Conservation (phyloP, 2,329 filamentous ascomycete genomes). For the Botryosphaeria agaves region DNA sequence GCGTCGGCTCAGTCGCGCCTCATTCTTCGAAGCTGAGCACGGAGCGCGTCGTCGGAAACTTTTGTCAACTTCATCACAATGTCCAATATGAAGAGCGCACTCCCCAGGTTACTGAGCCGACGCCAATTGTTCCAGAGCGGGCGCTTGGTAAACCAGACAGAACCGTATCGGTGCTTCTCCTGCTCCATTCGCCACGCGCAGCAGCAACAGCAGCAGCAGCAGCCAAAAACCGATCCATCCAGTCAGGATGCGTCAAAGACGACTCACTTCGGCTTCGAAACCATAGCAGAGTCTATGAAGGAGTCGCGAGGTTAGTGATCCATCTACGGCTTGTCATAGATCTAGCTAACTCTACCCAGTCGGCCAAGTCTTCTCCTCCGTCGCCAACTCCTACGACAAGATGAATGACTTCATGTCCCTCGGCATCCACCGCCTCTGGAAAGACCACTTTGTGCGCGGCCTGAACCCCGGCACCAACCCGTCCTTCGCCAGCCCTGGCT, state of each 20-base stretch:
- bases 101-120: slow-evolving; percentile 10
- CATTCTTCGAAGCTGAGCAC: too few species aligned
- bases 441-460: slow-evolving; percentile 84
- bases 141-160: slow-evolving; percentile 5
- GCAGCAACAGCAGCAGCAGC: slow-evolving; percentile 20
- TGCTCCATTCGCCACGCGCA: slow-evolving; percentile 23
- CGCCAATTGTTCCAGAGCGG: slow-evolving; percentile 14
- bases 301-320: slow-evolving; percentile 40
- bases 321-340: too few species aligned
- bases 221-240: slow-evolving; percentile 21
- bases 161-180: slow-evolving; percentile 32
- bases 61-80: neutral
- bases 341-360: slow-evolving; percentile 44
- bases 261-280: slow-evolving; percentile 86
- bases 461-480: slow-evolving; percentile 61
- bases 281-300: slow-evolving; percentile 67
- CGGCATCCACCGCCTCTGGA: slow-evolving; percentile 93
- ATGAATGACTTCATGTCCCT: slow-evolving; percentile 99
- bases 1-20: too few species aligned
- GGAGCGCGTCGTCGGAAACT: too few species aligned
- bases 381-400: slow-evolving; percentile 83
- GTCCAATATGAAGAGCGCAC: neutral
- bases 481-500: slow-evolving; percentile 24
- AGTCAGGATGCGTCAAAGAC: too few species aligned
- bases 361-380: slow-evolving; percentile 81